A percentile compares a stretch with the other conserved stretches of the same genome.
Evolutionary conservation across 495 filamentous ascomycete genomes (phyloP).

Genomic region (Penicillium malachiteum): DNA sequence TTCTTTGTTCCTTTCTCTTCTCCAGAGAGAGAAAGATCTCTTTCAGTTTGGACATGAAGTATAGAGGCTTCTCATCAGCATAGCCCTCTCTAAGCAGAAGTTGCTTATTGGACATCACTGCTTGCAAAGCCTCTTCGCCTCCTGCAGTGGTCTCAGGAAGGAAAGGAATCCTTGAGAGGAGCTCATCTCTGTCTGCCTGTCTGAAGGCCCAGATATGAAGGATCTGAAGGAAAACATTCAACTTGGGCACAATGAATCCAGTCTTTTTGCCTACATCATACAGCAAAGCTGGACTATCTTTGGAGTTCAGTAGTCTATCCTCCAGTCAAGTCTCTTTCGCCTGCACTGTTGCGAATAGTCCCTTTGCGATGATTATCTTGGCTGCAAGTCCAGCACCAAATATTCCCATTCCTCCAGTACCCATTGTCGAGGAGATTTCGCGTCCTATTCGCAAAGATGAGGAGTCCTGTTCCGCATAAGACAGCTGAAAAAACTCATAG

Average conservation of each 20-base stretch:
- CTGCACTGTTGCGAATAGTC: background rate
- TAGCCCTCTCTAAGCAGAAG: background rate
- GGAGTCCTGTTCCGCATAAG: background rate
- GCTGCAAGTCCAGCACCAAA: background rate
- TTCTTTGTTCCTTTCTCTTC: slow-evolving; percentile 2
- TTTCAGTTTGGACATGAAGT: slow-evolving; percentile 2
- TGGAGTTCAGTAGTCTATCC: slow-evolving; percentile 2
- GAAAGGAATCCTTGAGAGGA: background rate
- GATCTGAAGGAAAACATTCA: background rate
- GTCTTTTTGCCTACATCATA: background rate
- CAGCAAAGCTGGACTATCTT: background rate
- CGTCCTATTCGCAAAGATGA: background rate
- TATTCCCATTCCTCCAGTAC: background rate
- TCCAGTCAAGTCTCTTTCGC: background rate
- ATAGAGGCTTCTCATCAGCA: background rate
- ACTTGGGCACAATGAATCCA: slow-evolving; percentile 1
- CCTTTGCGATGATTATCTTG: background rate
- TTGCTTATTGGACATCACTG: background rate
- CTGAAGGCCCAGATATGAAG: background rate
- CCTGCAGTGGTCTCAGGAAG: background rate
- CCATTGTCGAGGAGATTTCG: background rate
- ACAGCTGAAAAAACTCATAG: background rate
- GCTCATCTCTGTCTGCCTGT: background rate
- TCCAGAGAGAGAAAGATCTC: background rate
- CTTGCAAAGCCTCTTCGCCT: background rate